phyloP scores from a whole-genome alignment of 139 green algal species.

The Picochlorum sp. region DNA sequence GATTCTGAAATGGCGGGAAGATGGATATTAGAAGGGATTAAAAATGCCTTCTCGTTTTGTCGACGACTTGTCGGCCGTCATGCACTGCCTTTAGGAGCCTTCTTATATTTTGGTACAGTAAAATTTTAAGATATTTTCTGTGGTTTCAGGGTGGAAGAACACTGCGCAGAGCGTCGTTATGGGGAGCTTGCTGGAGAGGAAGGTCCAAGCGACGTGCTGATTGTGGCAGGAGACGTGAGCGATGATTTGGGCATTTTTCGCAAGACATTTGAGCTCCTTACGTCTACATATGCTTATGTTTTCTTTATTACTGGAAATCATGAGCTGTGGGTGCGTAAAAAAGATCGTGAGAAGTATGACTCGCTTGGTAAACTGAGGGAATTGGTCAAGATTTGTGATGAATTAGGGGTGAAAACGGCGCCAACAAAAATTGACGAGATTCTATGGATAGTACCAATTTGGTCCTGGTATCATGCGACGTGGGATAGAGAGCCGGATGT shows the following conservation, averaged over 20 bases:
- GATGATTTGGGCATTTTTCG: conserved; percentile 41
- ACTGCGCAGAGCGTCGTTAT: no score
- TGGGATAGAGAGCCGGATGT: conserved; percentile 43
- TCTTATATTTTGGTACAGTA: no score
- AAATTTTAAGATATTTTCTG: no score
- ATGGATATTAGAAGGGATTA: no score
- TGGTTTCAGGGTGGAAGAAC: no score
- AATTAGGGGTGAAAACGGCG: conserved; percentile 31
- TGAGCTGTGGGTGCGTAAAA: conserved; percentile 51
- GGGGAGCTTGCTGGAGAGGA: not conserved
- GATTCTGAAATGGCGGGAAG: no score
- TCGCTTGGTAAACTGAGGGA: conserved; percentile 37
- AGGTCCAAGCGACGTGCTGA: conserved; percentile 28
- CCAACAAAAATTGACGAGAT: conserved; percentile 17
- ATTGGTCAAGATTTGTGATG: conserved; percentile 36
- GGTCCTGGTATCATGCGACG: conserved; percentile 4
- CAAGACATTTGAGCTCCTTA: conserved; percentile 34
- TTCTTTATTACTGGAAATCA: conserved; percentile 70
- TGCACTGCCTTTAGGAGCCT: no score
- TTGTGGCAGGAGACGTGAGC: conserved; percentile 64
- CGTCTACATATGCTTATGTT: conserved; percentile 28
- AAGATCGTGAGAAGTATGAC: conserved; percentile 11
- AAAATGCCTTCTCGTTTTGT: no score
- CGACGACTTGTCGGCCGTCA: no score
- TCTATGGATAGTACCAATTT: conserved; percentile 1